These are phyloP conservation scores for Leccinum rimulosum DNA, from an alignment of 768 basidiomycete genomes.

Conservation along the genomic window DNA sequence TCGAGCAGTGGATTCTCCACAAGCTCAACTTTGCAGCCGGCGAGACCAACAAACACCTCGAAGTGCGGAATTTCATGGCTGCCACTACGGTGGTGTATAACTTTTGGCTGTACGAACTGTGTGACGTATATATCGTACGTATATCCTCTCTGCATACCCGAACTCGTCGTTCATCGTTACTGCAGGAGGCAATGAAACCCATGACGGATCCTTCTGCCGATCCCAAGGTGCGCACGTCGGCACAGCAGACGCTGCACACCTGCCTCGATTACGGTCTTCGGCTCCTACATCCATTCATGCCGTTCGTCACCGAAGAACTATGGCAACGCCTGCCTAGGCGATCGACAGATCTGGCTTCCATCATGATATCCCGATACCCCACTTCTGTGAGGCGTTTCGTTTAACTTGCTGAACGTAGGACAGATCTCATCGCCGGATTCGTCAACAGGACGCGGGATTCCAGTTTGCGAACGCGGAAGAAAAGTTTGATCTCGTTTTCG, in stretches of 20 bases:
- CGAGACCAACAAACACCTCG: slow-evolving; percentile 73
- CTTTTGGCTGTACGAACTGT: slow-evolving; percentile 99
- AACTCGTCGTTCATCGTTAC: neutral
- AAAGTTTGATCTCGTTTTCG: slow-evolving; percentile 84
- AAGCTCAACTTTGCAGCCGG: slow-evolving; percentile 82
- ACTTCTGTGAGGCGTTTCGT: slow-evolving; percentile 52
- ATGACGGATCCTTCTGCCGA: slow-evolving; percentile 84
- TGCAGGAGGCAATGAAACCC: slow-evolving; percentile 96
- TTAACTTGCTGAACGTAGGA: neutral
- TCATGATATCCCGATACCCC: slow-evolving; percentile 89
- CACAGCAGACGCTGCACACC: slow-evolving; percentile 94
- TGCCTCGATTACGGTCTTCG: slow-evolving; percentile 90
- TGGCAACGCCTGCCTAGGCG: slow-evolving; percentile 95
- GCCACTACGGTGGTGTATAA: slow-evolving; percentile 84
- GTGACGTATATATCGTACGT: slow-evolving; percentile 95
- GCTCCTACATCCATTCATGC: slow-evolving; percentile 97
- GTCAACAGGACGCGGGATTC: slow-evolving; percentile 54
- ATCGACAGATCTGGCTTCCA: slow-evolving; percentile 76
- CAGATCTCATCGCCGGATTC: neutral
- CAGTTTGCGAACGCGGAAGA: slow-evolving; percentile 72
- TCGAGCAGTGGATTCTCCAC: slow-evolving; percentile 94
- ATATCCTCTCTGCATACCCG: slow-evolving; percentile 2
- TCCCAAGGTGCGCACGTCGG: slow-evolving; percentile 63
- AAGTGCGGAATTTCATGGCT: slow-evolving; percentile 87
- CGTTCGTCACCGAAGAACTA: slow-evolving; percentile 96